phyloP scores from a whole-genome alignment of 1,139 yeast genomes.

The Arxiozyma telluris region DNA sequence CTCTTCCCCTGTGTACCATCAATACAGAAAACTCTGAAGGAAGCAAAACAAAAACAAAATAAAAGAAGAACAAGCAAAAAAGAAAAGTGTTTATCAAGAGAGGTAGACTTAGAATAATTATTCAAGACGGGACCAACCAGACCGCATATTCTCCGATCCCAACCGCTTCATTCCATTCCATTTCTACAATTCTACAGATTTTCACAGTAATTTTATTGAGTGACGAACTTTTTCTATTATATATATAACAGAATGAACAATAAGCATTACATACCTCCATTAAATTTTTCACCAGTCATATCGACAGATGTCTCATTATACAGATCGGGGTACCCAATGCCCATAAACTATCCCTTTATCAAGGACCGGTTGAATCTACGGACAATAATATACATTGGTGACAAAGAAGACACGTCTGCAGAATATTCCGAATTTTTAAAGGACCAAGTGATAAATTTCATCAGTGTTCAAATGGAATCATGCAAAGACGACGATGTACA shows the following conservation, averaged over 20 bases:
- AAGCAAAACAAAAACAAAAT: too few species aligned
- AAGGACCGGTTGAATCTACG: conserved; percentile 53
- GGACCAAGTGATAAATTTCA: conserved; percentile 47
- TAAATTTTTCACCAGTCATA: conserved; percentile 72
- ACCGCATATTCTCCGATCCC: background rate
- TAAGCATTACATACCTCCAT: conserved; percentile 66
- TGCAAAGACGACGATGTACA: conserved; percentile 70
- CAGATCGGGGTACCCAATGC: conserved; percentile 90
- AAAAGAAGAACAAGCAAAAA: too few species aligned
- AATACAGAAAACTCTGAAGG: too few species aligned
- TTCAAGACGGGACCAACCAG: too few species aligned
- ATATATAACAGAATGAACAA: background rate
- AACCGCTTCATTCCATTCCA: too few species aligned
- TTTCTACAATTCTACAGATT: too few species aligned
- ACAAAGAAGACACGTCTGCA: conserved; percentile 48
- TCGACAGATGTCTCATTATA: conserved; percentile 65
- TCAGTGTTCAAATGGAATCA: conserved; percentile 56
- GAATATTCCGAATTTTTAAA: conserved; percentile 58
- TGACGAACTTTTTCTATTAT: too few species aligned
- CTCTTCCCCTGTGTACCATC: too few species aligned
- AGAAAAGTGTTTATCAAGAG: too few species aligned
- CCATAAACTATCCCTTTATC: conserved; percentile 69
- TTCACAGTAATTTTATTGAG: too few species aligned
- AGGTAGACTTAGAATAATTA: too few species aligned
- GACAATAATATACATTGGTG: conserved; percentile 82